Conservation (phyloP, 1,284 basidiomycete genomes). For the Moesziomyces sp. region DNA sequence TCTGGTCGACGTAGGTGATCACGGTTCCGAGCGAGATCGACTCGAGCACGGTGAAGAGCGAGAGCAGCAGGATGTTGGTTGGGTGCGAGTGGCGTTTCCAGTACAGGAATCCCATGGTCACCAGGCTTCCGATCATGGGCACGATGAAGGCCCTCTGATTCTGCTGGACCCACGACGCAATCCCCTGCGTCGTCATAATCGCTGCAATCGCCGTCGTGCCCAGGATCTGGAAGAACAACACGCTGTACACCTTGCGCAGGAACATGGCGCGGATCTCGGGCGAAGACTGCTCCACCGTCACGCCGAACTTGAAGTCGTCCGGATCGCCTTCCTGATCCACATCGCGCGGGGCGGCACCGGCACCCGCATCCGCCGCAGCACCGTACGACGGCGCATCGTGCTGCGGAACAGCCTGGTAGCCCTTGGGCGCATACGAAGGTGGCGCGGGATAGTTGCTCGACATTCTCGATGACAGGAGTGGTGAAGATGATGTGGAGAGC, state of each 20-base stretch:
- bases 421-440: slow-evolving; percentile 37
- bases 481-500: background rate
- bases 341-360: slow-evolving; percentile 25
- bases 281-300: slow-evolving; percentile 64
- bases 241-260: slow-evolving; percentile 59
- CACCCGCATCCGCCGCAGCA: slow-evolving; percentile 25
- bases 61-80: slow-evolving; percentile 80
- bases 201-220: slow-evolving; percentile 57
- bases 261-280: slow-evolving; percentile 64
- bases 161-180: slow-evolving; percentile 55
- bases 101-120: slow-evolving; percentile 80
- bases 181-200: slow-evolving; percentile 46
- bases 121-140: slow-evolving; percentile 78
- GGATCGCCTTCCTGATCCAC: slow-evolving; percentile 56
- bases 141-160: slow-evolving; percentile 68
- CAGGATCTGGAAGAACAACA: slow-evolving; percentile 63
- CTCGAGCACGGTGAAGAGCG: slow-evolving; percentile 69
- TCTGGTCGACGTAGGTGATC: slow-evolving; percentile 79
- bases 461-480: background rate
- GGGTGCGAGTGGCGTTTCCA: slow-evolving; percentile 89
- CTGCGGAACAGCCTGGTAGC: slow-evolving; percentile 38
- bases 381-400: slow-evolving; percentile 30
- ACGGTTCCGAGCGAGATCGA: slow-evolving; percentile 75
- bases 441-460: slow-evolving; percentile 34
- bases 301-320: slow-evolving; percentile 65